A percentile compares a stretch with the other conserved stretches of the same genome.
phyloP scores from a whole-genome alignment of 75 land plant genomes.

The Cryptomeria japonica region DNA sequence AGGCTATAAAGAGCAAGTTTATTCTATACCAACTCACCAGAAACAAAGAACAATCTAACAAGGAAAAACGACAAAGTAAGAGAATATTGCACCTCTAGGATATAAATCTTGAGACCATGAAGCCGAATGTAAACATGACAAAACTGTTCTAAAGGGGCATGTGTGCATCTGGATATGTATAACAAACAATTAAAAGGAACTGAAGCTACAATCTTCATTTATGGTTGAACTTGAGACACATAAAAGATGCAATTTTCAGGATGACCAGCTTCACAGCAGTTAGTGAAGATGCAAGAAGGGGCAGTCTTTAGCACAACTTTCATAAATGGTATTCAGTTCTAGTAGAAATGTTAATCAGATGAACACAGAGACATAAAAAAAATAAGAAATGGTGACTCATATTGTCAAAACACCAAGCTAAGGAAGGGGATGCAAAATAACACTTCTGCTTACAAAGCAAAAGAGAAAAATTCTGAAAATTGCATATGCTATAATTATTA shows the following conservation, averaged over 20 bases:
- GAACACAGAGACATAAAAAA: background rate
- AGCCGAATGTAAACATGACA: background rate
- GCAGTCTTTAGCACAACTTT: background rate
- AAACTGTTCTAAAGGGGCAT: background rate
- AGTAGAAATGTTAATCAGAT: background rate
- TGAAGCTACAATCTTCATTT: background rate
- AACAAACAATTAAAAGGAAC: background rate
- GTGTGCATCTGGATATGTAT: background rate
- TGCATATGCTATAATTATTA: background rate
- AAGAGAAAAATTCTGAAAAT: background rate
- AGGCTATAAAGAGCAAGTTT: background rate
- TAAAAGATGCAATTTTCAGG: background rate
- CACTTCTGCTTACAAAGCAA: background rate
- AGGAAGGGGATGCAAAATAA: background rate
- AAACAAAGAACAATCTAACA: background rate
- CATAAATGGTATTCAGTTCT: background rate
- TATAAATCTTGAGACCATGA: background rate
- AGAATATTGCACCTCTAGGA: background rate
- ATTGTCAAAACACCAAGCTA: background rate
- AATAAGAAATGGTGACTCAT: background rate
- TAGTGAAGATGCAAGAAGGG: background rate
- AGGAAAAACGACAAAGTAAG: background rate
- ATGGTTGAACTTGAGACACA: background rate
- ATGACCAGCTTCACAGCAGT: background rate
- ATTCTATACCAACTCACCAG: background rate